Percentiles rank a stretch among this genome's conserved stretches.
Conservation (phyloP, 441 rosid species). For the Pelargonium australe region DNA sequence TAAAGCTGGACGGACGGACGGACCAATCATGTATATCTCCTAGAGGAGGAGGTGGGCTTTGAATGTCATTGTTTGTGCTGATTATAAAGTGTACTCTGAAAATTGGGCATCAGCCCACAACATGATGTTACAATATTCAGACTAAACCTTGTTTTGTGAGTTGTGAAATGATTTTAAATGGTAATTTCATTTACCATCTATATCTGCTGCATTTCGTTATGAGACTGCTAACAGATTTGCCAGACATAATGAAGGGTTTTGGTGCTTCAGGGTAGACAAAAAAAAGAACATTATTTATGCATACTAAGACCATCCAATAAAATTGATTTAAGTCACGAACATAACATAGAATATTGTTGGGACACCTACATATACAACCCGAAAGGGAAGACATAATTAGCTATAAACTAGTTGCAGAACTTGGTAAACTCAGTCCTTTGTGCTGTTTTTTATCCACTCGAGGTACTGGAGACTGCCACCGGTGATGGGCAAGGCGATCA, state of each 20-base stretch:
- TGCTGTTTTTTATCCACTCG: constrained; percentile 75
- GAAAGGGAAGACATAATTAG: too few relatives aligned
- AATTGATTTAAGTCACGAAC: too few relatives aligned
- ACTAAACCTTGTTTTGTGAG: constrained; percentile 20
- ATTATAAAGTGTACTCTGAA: constrained; percentile 23
- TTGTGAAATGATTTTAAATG: constrained; percentile 18
- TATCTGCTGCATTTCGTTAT: too few relatives aligned
- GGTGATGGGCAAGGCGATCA: constrained; percentile 68
- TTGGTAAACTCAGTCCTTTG: constrained; percentile 46
- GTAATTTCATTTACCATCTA: too few relatives aligned
- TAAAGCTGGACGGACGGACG: not conserved
- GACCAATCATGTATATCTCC: constrained; percentile 34
- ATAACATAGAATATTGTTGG: too few relatives aligned
- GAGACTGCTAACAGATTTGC: too few relatives aligned
- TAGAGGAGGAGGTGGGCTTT: constrained; percentile 56
- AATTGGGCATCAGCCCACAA: constrained; percentile 19
- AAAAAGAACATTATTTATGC: too few relatives aligned
- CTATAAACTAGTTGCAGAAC: too few relatives aligned
- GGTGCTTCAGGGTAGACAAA: too few relatives aligned
- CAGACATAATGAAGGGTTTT: too few relatives aligned
- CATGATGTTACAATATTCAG: constrained; percentile 20
- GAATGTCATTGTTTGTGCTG: constrained; percentile 49
- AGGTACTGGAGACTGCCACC: constrained; percentile 72
- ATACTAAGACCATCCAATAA: too few relatives aligned
- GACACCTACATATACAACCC: too few relatives aligned